Percentiles rank a stretch among this genome's conserved stretches.
Conservation (phyloP, 2,329 filamentous ascomycete species). For the Cryphonectria japonica region DNA sequence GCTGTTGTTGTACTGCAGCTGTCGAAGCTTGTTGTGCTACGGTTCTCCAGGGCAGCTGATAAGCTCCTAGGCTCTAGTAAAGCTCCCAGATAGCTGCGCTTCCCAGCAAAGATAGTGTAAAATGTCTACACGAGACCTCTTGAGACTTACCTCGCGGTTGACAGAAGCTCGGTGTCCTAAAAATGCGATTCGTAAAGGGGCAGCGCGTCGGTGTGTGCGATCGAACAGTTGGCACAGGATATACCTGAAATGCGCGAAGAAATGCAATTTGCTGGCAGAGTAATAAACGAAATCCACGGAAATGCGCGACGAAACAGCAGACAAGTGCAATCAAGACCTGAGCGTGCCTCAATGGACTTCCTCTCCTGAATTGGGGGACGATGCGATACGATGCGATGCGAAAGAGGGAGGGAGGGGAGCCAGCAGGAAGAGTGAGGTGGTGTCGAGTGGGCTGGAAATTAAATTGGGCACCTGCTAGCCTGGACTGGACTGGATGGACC, state of each 20-base stretch:
- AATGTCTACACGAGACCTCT: background rate
- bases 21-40: background rate
- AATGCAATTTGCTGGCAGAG: conserved; percentile 10
- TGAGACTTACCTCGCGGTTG: conserved; percentile 6
- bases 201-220: conserved; percentile 14
- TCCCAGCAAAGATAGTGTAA: background rate
- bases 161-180: conserved; percentile 12
- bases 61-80: background rate
- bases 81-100: background rate
- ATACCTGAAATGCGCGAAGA: background rate
- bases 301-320: conserved; percentile 20
- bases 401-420: conserved; percentile 8
- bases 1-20: conserved; percentile 14
- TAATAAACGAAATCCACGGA: background rate
- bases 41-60: conserved; percentile 4
- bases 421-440: conserved; percentile 14
- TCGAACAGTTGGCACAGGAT: conserved; percentile 11
- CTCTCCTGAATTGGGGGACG: conserved; percentile 12
- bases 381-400: background rate
- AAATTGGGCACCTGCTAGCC: conserved; percentile 22
- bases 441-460: conserved; percentile 24
- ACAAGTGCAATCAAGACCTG: conserved; percentile 19
- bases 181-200: conserved; percentile 18
- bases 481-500: background rate
- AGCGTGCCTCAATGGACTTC: conserved; percentile 18